These are phyloP conservation scores for Agaricales sp. DNA, from an alignment of 1,284 basidiomycete species.

Conservation along the genomic window DNA sequence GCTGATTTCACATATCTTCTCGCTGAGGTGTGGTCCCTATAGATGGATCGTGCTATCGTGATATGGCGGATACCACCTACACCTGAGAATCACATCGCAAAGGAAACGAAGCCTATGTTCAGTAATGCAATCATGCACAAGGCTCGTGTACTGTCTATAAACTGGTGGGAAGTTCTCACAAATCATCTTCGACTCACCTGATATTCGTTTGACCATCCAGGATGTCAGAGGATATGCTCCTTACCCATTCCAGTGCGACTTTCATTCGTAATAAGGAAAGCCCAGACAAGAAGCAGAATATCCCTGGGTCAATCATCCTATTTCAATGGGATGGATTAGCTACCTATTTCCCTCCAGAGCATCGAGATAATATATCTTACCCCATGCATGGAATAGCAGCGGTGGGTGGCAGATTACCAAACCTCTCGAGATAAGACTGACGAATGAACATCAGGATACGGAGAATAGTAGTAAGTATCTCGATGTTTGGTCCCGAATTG, in stretches of 20 bases:
- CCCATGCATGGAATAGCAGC: neutral
- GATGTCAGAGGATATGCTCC: neutral
- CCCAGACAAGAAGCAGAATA: neutral
- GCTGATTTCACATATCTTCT: conserved; percentile 1
- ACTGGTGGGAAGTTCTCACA: conserved; percentile 49
- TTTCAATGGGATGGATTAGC: neutral
- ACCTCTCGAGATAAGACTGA: neutral
- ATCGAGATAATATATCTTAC: neutral
- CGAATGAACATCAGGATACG: neutral
- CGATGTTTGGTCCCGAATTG: too few relatives aligned
- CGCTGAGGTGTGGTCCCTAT: conserved; percentile 8
- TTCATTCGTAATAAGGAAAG: neutral
- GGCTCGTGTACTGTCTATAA: conserved; percentile 50
- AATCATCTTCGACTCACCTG: too few relatives aligned
- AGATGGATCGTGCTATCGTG: conserved; percentile 65
- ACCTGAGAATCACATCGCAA: conserved; percentile 25
- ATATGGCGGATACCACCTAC: conserved; percentile 48
- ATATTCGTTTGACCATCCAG: too few relatives aligned
- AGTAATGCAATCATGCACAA: conserved; percentile 54
- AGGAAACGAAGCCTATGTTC: conserved; percentile 69
- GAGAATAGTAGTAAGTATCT: neutral
- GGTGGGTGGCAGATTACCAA: neutral
- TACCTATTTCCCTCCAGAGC: neutral
- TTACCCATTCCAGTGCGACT: neutral
- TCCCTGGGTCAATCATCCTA: neutral